Conservation (phyloP, 805 yeast genomes). For the Wickerhamiella alocasiicola region DNA sequence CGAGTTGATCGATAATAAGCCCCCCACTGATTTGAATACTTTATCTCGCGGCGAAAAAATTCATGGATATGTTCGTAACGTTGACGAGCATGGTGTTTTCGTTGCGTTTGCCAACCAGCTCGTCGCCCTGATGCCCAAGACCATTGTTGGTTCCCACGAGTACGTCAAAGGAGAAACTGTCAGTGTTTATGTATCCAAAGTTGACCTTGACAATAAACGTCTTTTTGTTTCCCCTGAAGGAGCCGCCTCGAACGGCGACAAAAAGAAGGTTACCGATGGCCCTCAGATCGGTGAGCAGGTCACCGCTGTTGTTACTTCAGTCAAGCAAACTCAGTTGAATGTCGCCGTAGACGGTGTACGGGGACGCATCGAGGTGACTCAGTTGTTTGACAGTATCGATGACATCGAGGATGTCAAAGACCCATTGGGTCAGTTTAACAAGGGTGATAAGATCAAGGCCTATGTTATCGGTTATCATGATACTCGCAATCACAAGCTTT, state of each 20-base stretch:
- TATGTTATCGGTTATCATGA: constrained; percentile 70
- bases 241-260: constrained; percentile 10
- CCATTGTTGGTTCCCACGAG: constrained; percentile 37
- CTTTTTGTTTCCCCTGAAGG: constrained; percentile 52
- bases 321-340: constrained; percentile 62
- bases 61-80: constrained; percentile 66
- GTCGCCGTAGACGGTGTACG: constrained; percentile 67
- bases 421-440: constrained; percentile 48
- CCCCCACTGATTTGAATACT: constrained; percentile 49
- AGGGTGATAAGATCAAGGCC: constrained; percentile 47
- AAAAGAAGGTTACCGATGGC: constrained; percentile 30
- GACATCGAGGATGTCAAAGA: constrained; percentile 45
- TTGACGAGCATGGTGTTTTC: constrained; percentile 58
- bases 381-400: constrained; percentile 41
- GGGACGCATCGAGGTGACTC: constrained; percentile 69
- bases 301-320: constrained; percentile 45
- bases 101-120: constrained; percentile 68
- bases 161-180: constrained; percentile 63
- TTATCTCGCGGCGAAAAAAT: constrained; percentile 54
- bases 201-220: constrained; percentile 58
- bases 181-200: constrained; percentile 48
- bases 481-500: constrained; percentile 50
- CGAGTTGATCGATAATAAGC: constrained; percentile 54
- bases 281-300: constrained; percentile 55
- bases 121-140: constrained; percentile 72